phyloP scores from a whole-genome alignment of 2,329 filamentous ascomycete species.

The Arthrobotrys musiformis region DNA sequence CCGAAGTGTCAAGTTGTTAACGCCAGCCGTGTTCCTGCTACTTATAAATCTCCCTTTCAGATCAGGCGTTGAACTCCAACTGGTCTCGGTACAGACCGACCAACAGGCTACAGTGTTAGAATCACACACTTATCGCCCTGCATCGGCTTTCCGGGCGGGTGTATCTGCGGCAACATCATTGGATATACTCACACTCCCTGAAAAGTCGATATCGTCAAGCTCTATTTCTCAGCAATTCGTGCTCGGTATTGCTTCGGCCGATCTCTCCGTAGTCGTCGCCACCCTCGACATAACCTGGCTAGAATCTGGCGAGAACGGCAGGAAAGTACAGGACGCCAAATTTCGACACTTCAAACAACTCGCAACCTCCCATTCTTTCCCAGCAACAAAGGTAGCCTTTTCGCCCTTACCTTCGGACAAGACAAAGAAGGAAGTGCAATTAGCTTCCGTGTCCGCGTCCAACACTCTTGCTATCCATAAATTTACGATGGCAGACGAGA shows the following conservation, averaged over 20 bases:
- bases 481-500: constrained; percentile 36
- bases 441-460: constrained; percentile 49
- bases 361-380: constrained; percentile 37
- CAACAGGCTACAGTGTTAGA: constrained; percentile 34
- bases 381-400: constrained; percentile 49
- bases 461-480: constrained; percentile 42
- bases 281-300: constrained; percentile 31
- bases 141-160: constrained; percentile 38
- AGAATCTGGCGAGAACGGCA: constrained; percentile 6
- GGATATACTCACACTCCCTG: constrained; percentile 30
- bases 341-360: constrained; percentile 52
- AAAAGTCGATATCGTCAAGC: constrained; percentile 26
- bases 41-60: constrained; percentile 57
- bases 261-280: constrained; percentile 45
- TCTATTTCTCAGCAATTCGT: constrained; percentile 37
- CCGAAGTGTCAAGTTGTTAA: constrained; percentile 56
- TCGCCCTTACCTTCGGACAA: constrained; percentile 37
- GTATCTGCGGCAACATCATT: constrained; percentile 44
- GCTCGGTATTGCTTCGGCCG: constrained; percentile 45
- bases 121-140: constrained; percentile 44
- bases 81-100: constrained; percentile 10
- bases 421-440: constrained; percentile 31
- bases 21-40: constrained; percentile 49
- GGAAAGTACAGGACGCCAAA: constrained; percentile 50
- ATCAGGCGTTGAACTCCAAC: constrained; percentile 56